phyloP scores from a whole-genome alignment of 805 yeast species.

The Helenozyma rhizophorensis region DNA sequence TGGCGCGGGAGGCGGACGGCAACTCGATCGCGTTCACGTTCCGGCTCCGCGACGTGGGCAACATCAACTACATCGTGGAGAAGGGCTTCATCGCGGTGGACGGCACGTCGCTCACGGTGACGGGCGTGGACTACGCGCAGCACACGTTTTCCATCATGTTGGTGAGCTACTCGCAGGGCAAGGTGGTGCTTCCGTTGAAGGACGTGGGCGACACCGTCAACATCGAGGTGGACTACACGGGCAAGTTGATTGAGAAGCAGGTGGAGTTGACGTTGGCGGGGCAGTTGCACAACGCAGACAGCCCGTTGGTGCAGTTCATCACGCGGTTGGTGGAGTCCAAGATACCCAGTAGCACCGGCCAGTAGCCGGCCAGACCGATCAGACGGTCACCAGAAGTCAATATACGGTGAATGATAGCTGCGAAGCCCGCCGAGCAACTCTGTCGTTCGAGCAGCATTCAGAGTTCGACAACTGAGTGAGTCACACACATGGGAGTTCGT shows the following conservation, averaged over 20 bases:
- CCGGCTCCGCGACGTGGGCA: constrained; percentile 56
- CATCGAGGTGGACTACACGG: constrained; percentile 92
- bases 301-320: constrained; percentile 49
- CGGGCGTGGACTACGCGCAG: constrained; percentile 59
- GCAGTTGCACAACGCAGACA: constrained; percentile 46
- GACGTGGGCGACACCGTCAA: constrained; percentile 64
- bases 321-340: constrained; percentile 22
- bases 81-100: constrained; percentile 93
- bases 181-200: constrained; percentile 71
- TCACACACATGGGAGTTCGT: no score
- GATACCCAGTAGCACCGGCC: no score
- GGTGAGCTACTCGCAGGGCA: constrained; percentile 84
- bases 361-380: no score
- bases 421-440: no score
- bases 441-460: no score
- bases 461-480: no score
- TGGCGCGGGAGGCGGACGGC: constrained; percentile 52
- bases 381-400: no score
- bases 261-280: constrained; percentile 53
- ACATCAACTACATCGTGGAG: constrained; percentile 76
- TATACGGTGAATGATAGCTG: no score
- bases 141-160: constrained; percentile 77
- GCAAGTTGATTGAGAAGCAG: constrained; percentile 87
- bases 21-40: constrained; percentile 78
- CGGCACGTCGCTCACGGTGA: constrained; percentile 89